Percentiles rank a stretch among this genome's conserved stretches.
Conservation (phyloP, 257 asterid genomes). For the Solanum sparsipilum region DNA sequence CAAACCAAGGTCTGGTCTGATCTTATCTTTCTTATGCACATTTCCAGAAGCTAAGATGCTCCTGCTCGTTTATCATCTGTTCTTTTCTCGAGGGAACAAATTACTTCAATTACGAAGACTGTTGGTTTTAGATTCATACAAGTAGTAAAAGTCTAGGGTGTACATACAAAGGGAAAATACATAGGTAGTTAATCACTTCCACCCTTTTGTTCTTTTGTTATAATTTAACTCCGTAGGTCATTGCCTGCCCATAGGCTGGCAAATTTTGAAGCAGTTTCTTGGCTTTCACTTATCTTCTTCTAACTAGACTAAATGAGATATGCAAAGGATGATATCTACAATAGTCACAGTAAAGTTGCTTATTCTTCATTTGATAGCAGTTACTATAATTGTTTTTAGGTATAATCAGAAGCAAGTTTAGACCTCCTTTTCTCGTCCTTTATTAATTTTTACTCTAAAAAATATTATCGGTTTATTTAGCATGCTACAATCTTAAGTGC, state of each 20-base stretch:
- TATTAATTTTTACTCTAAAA: background rate
- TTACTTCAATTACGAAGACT: background rate
- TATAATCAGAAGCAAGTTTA: background rate
- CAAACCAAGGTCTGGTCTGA: slow-evolving; percentile 23
- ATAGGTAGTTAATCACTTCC: background rate
- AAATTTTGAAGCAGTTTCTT: background rate
- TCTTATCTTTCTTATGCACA: background rate
- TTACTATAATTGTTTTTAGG: too few relatives aligned
- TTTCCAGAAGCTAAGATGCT: background rate
- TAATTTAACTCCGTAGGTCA: background rate
- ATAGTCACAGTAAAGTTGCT: background rate
- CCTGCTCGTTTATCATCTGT: background rate
- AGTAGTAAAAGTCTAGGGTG: background rate
- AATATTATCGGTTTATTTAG: background rate
- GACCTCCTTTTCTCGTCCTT: background rate
- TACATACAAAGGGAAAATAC: background rate
- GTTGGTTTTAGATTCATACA: background rate
- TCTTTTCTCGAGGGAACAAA: background rate
- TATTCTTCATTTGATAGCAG: background rate
- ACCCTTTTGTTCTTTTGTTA: background rate
- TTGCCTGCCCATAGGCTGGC: background rate
- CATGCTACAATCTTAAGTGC: background rate
- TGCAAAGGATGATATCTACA: background rate
- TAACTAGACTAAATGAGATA: background rate
- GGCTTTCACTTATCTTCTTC: background rate